phyloP scores from a whole-genome alignment of 1,284 basidiomycete genomes.

The Rugosomyces carneus region DNA sequence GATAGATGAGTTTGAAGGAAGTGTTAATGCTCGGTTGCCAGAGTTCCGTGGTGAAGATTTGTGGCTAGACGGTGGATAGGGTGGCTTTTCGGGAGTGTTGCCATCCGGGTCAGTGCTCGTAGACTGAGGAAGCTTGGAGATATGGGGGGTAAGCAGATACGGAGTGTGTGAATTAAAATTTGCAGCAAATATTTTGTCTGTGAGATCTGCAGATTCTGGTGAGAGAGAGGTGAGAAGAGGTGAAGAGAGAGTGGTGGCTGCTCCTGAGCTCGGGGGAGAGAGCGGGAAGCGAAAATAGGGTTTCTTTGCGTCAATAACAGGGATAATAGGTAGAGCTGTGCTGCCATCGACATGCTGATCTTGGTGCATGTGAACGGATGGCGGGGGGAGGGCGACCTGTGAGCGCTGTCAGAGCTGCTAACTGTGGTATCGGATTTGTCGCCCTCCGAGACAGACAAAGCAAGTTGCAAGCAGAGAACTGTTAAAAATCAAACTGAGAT shows the following conservation, averaged over 20 bases:
- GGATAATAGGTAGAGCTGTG: not conserved
- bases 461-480: too few relatives aligned
- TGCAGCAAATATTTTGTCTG: conserved; percentile 23
- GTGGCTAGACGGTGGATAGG: conserved; percentile 18
- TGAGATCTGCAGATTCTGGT: conserved; percentile 22
- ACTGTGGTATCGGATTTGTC: too few relatives aligned
- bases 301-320: conserved; percentile 17
- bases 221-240: conserved; percentile 27
- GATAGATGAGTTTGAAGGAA: conserved; percentile 28
- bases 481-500: too few relatives aligned
- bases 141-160: conserved; percentile 16
- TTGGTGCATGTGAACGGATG: conserved; percentile 11
- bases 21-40: conserved; percentile 33
- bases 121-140: conserved; percentile 20
- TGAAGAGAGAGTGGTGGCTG: conserved; percentile 33
- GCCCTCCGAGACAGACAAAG: too few relatives aligned
- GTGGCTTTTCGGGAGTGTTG: conserved; percentile 30
- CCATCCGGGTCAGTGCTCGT: conserved; percentile 32
- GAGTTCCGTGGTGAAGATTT: conserved; percentile 22
- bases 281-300: conserved; percentile 33
- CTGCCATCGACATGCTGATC: conserved; percentile 12
- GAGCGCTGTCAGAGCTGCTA: too few relatives aligned
- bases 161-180: conserved; percentile 23
- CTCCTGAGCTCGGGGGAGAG: conserved; percentile 38
- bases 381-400: conserved; percentile 4